These are phyloP conservation scores for Globisporangium middletonii DNA, from an alignment of 352 stramenopile genomes.

Conservation along the genomic window DNA sequence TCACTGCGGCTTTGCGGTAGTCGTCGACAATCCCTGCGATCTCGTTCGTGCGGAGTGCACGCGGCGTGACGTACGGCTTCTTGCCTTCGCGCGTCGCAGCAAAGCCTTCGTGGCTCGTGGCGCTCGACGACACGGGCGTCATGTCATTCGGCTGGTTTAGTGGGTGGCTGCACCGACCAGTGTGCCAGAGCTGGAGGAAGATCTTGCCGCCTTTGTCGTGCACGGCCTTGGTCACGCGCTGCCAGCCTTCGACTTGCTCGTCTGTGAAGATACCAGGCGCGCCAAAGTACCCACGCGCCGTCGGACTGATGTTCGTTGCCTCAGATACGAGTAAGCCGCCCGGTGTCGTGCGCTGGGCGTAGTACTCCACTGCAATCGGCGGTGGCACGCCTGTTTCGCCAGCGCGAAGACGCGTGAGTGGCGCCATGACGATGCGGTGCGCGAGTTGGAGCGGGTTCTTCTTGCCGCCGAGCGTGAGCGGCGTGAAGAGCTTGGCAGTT, in stretches of 20 bases:
- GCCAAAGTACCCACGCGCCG: slow-evolving; percentile 30
- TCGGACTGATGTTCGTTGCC: slow-evolving; percentile 42
- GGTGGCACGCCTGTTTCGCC: slow-evolving; percentile 29
- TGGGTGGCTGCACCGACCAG: slow-evolving; percentile 59
- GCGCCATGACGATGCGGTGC: slow-evolving; percentile 66
- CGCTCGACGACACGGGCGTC: slow-evolving; percentile 39
- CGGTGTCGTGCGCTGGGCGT: slow-evolving; percentile 46
- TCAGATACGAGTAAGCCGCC: slow-evolving; percentile 62
- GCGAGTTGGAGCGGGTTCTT: slow-evolving; percentile 27
- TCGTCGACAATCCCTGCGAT: slow-evolving; percentile 51
- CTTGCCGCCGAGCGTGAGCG: slow-evolving; percentile 34
- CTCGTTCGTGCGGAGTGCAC: slow-evolving; percentile 50
- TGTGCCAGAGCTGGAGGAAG: slow-evolving; percentile 84
- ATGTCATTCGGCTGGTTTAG: slow-evolving; percentile 46
- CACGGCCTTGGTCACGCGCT: slow-evolving; percentile 52
- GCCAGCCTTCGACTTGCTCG: slow-evolving; percentile 50
- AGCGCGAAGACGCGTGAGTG: slow-evolving; percentile 38
- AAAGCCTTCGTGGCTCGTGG: slow-evolving; percentile 11
- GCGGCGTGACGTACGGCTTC: slow-evolving; percentile 31
- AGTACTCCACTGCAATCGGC: slow-evolving; percentile 46
- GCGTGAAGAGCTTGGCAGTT: slow-evolving; percentile 35
- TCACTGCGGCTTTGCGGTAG: slow-evolving; percentile 43
- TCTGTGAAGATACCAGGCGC: slow-evolving; percentile 40
- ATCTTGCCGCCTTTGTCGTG: slow-evolving; percentile 76
- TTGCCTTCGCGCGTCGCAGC: slow-evolving; percentile 21